Percentiles rank a stretch among this genome's conserved stretches.
Evolutionary conservation across 192 early-diverging fungal genomes (phyloP).

Genomic region (Coemansia sp.): DNA sequence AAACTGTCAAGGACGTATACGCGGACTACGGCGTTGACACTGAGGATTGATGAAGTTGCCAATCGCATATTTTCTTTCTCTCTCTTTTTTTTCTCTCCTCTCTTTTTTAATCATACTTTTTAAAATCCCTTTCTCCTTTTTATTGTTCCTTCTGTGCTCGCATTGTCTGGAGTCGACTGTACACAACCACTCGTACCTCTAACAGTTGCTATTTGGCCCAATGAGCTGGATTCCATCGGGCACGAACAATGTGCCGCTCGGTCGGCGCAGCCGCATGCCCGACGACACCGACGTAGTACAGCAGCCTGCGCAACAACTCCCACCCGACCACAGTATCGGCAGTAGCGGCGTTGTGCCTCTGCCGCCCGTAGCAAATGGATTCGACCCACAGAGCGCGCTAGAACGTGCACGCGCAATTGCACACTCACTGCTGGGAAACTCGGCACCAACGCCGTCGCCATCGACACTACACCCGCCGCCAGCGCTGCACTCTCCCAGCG

Average conservation of each 20-base stretch:
- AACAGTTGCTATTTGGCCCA: neutral
- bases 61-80: neutral
- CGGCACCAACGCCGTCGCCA: neutral
- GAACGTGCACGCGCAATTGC: slow-evolving; percentile 53
- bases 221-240: slow-evolving; percentile 56
- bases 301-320: neutral
- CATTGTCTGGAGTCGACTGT: neutral
- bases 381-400: slow-evolving; percentile 33
- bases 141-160: neutral
- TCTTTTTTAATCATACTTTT: neutral
- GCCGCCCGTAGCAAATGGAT: neutral
- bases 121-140: neutral
- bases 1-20: slow-evolving; percentile 50
- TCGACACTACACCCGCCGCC: neutral
- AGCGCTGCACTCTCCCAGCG: neutral
- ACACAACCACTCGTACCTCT: neutral
- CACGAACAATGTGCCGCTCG: slow-evolving; percentile 54
- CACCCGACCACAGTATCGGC: neutral
- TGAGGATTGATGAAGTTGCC: slow-evolving; percentile 10
- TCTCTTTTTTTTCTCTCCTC: neutral
- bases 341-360: neutral
- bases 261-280: slow-evolving; percentile 31
- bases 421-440: slow-evolving; percentile 29
- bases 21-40: slow-evolving; percentile 30
- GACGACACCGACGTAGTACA: neutral